Conservation (phyloP, 805 yeast genomes). For the Ogataea pignaliae region DNA sequence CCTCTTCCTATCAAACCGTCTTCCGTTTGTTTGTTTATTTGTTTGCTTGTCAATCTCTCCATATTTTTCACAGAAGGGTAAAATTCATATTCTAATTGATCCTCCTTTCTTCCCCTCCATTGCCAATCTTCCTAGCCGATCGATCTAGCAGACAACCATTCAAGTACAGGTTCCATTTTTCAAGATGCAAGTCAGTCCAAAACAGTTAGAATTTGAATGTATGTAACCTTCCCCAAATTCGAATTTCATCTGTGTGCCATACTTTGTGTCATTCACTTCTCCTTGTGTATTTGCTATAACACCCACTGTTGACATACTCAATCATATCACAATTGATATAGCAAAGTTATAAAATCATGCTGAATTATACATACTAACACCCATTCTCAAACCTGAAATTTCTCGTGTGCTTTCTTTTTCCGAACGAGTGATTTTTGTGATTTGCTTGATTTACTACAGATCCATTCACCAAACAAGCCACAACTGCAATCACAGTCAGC, state of each 20-base stretch:
- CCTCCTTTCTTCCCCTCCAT: background rate
- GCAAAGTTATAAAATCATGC: background rate
- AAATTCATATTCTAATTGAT: no score
- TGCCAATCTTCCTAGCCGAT: background rate
- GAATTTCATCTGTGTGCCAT: background rate
- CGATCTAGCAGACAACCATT: background rate
- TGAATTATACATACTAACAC: background rate
- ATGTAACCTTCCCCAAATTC: conserved; percentile 33
- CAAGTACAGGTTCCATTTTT: background rate
- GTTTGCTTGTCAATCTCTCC: no score
- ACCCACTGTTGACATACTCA: no score
- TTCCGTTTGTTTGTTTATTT: no score
- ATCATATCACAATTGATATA: no score
- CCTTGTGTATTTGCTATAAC: no score
- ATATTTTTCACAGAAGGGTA: no score
- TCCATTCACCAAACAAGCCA: conserved; percentile 68
- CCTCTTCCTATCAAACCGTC: no score
- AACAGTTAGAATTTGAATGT: conserved; percentile 72
- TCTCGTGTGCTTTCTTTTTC: no score
- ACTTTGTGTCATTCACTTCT: no score
- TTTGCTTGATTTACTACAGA: conserved; percentile 39
- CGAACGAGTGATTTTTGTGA: background rate
- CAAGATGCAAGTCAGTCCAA: conserved; percentile 69
- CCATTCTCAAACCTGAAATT: background rate
- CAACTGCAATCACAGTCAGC: conserved; percentile 52